Evolutionary conservation across 805 yeast genomes (phyloP), one percentile per base, ranked within the genome.

Genomic region (Kluyveromyces lactis): DNA sequence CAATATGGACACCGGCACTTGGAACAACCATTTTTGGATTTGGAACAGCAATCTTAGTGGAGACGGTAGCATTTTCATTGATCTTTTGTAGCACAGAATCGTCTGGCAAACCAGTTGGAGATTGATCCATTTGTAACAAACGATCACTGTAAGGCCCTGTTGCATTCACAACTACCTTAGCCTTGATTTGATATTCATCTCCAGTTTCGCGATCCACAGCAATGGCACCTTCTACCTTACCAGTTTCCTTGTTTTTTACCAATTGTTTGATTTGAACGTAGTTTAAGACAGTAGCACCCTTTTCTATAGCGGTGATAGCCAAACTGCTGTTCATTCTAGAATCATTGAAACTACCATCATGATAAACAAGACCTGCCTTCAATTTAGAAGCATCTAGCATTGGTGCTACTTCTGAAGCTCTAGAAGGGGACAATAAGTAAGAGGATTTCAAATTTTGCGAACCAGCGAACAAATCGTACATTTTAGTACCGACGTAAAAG

Each of bases 301-400:
- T 67, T 54, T 84, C 79, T 45, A 81, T 69, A 26, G 97, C 97
- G 21, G 95, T 79, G 38, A 85, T 58, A 27, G 95, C 96, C 51
- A 89, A 70, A 23, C 95, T 69, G 4, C 90, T 70, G 61, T 89
- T 87, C 80, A 87, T 79, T 64, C 97, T 76, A 10, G 97, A 71
- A 60, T 89, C 97, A 63, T 89, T 89, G 63, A 89, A 94, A 26
- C 87, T 71, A 51, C 97, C 97, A 62, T 89, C 97, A 63, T 89
- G 95, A 69, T 90, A 89, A 41, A 90, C 94, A 51, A 92, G 72
- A 38, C 92, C 85, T 33, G 95, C 95, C 64, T 85, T 89, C 63
- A 90, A 74, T 47, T 78, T 75, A 32, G 78, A 68, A 44, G 75
- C 75, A 57, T 85, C 87, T 55, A 89, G 69, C 83, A 84, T 85